Evolutionary conservation across 768 basidiomycete genomes (phyloP), one percentile per base, ranked within the genome.

Genomic region (Termitomyces bulborhizus): DNA sequence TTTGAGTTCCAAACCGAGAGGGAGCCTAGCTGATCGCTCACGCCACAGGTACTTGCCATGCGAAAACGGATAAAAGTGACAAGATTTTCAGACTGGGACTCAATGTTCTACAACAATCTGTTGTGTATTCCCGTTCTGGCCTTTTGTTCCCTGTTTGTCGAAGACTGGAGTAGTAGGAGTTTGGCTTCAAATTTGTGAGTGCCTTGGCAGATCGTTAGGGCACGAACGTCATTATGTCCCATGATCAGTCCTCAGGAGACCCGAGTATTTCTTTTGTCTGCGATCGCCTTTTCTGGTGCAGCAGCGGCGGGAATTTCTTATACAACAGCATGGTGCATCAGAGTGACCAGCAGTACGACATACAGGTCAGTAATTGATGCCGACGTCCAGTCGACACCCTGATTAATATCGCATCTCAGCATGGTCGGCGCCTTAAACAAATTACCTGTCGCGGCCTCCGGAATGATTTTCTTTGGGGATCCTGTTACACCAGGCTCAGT

Each of bases 401-500:
- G 21, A 46, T 51, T 53, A 47, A 63, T 48, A 16, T 9, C n/a
- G 11, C n/a, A 47, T n/a, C 37, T 49, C 60, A 93, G 89, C 62
- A 98, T 98, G 95, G 93, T 97, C 53, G 95, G 95, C 11, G 95
- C 95, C 0, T 71, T 98, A 62, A 98, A 98, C 75, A 98, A 98
- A 75, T 78, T 99, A 18, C 97, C 97, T 37, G 93, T 99, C 46
- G 97, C 97, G 6, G 95, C 93, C 13, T 97, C 94, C n/a, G 97
- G 97, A 24, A 92, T 99, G 87, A 70, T 99, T 57, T 97, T 97
- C 74, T 97, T 97, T 67, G 93, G 93, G 42, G 95, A 99, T 69
- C 72, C 85, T 26, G 86, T 92, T 44, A 97, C 92, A 7, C 66
- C 86, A 49, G 90, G 94, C 43, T 95, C 92, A 16, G 88, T 98